phyloP scores from a whole-genome alignment of 2,329 filamentous ascomycete genomes.

The Escovopsis sp. region DNA sequence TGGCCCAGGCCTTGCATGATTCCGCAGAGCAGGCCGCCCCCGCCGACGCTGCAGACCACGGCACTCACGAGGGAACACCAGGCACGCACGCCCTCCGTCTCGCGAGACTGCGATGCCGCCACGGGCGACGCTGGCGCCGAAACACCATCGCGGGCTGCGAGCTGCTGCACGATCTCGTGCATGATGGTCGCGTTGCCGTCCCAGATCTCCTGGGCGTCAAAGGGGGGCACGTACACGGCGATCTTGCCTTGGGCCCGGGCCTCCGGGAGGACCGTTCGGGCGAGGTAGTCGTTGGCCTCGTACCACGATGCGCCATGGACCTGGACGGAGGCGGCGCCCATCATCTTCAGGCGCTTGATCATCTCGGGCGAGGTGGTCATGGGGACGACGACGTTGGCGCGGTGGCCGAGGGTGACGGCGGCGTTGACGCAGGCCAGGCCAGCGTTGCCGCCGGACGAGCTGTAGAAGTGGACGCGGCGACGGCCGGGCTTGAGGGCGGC shows the following conservation, averaged over 20 bases:
- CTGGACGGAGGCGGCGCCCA: conserved; percentile 47
- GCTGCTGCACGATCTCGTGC: conserved; percentile 25
- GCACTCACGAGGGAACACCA: conserved; percentile 34
- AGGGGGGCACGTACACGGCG: conserved; percentile 49
- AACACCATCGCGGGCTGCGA: too few relatives aligned
- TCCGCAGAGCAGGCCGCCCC: conserved; percentile 67
- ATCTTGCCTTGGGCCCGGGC: conserved; percentile 14
- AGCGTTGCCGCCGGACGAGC: conserved; percentile 62
- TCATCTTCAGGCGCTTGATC: conserved; percentile 48
- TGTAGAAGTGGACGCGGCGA: conserved; percentile 45
- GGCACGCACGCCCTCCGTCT: conserved; percentile 57
- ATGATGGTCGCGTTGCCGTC: conserved; percentile 44
- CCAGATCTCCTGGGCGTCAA: conserved; percentile 52
- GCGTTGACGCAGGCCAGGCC: conserved; percentile 66
- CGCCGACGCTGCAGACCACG: conserved; percentile 61
- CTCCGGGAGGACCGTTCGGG: conserved; percentile 30
- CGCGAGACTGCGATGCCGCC: conserved; percentile 37
- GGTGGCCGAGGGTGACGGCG: conserved; percentile 42
- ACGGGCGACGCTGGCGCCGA: too few relatives aligned
- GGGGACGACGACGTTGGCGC: conserved; percentile 59
- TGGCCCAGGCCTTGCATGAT: conserved; percentile 45
- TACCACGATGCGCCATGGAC: conserved; percentile 50
- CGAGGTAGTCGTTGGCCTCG: conserved; percentile 53
- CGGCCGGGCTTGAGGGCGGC: conserved; percentile 4
- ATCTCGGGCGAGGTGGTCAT: conserved; percentile 48